Conservation (phyloP, 2,329 filamentous ascomycete genomes). For the Myriosclerotinia curreyana region DNA sequence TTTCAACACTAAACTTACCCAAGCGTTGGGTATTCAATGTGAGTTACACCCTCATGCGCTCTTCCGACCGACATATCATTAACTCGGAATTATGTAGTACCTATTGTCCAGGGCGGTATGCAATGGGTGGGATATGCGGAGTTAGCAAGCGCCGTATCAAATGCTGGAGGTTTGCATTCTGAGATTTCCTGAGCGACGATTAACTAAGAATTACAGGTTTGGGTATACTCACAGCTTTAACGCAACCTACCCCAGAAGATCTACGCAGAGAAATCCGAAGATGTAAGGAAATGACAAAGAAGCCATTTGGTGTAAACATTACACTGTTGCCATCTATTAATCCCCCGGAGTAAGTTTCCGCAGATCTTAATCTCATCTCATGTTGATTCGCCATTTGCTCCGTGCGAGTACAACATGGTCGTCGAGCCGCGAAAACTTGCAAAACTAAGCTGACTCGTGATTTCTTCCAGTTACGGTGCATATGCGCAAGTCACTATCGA, state of each 20-base stretch:
- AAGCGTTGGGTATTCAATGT: conserved; percentile 44
- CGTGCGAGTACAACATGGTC: conserved; percentile 7
- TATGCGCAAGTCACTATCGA: conserved; percentile 93
- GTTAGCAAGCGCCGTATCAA: conserved; percentile 71
- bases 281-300: conserved; percentile 74
- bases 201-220: conserved; percentile 41
- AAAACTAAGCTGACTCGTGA: conserved; percentile 9
- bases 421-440: conserved; percentile 7
- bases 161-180: conserved; percentile 60
- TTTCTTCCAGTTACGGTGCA: conserved; percentile 59
- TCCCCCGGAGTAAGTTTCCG: conserved; percentile 62
- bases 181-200: too few relatives aligned
- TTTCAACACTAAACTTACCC: conserved; percentile 42
- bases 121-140: conserved; percentile 82
- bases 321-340: conserved; percentile 87
- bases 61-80: conserved; percentile 6
- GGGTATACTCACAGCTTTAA: conserved; percentile 82
- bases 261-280: conserved; percentile 89
- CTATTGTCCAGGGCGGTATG: conserved; percentile 84
- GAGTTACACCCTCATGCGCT: conserved; percentile 23
- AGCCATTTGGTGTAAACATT: conserved; percentile 90
- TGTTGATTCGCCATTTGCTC: conserved; percentile 18
- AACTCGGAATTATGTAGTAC: conserved; percentile 50
- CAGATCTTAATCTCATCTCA: conserved; percentile 10
- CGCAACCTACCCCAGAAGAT: conserved; percentile 87